Base-by-base conservation (phyloP, 805 yeast genomes). In the Cyberlindnera saturnus region DNA sequence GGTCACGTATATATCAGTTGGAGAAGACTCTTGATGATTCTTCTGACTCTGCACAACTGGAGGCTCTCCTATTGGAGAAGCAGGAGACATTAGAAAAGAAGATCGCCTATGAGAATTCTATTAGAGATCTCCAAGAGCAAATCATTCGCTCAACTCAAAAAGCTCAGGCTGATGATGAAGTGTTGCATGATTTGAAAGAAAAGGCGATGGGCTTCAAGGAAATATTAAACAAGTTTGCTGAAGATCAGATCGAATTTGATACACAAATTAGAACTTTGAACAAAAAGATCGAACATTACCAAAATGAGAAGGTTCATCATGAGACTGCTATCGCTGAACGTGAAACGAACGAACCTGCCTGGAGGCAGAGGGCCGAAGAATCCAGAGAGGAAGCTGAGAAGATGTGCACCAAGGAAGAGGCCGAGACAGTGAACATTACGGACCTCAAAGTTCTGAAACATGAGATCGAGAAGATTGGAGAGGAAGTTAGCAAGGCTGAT, bases 401-500 rank as follows among this genome's bases (percentile, higher is more conserved):
- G 23, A 66, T 71, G 39, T 81, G 87, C 51, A 47, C 70, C 0
- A 56, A 74, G 34, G 78, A 72, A 8, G 74, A 71, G 16, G 72
- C 80, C 1, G 59, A 59, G 4, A 49, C 70, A 2, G 45, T 60
- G 5, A 69, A 64, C 0, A 59, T 70, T 0, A 73, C 72, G 33
- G 66, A 74, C 2, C 61, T 66, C 14, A 77, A 76, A 6, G 66
- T 71, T 2, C 73, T 83, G 11, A 72, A 70, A 19, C 48, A 56
- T 3, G 82, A 79, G 52, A 69, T 78, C 40, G 65, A 63, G 19
- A 65, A 60, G 16, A 66, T 81, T 14, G 70, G 74, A 17, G 52
- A 58, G 30, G 70, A 71, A 17, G 71, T 84, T 15, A 64, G 69
- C 39, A 70, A 67, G 41, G 77, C 81, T 3, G 85, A 83, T 50